A percentile compares a stretch with the other conserved stretches of the same genome.
Conservation (phyloP, 225 moss, liverwort and hornwort genomes). For the Asterella californica region DNA sequence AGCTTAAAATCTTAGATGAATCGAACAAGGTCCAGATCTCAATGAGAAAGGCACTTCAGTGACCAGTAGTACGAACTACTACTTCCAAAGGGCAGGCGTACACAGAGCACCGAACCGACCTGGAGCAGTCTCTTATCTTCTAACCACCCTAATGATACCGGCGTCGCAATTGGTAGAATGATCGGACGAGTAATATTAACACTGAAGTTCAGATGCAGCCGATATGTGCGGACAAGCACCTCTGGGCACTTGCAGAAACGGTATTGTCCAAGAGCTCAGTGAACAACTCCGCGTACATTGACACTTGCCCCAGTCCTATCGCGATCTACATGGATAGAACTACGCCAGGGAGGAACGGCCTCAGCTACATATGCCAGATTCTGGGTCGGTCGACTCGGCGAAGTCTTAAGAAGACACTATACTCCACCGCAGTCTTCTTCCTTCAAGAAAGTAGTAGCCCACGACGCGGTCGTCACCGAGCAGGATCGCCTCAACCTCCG, state of each 20-base stretch:
- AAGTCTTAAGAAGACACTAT: not conserved
- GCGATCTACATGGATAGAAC: constrained; percentile 17
- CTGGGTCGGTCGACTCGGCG: not conserved
- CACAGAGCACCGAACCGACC: constrained; percentile 5
- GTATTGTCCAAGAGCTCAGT: not conserved
- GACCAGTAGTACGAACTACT: not conserved
- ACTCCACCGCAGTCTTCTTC: not conserved
- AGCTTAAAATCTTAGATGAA: too few species aligned
- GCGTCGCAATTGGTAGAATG: not conserved
- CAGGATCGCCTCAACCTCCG: constrained; percentile 1
- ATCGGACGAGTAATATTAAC: not conserved
- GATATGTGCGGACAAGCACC: not conserved
- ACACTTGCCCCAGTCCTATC: constrained; percentile 11
- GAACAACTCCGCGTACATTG: constrained; percentile 12
- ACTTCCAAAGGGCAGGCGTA: not conserved
- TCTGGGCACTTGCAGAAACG: not conserved
- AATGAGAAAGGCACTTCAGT: not conserved
- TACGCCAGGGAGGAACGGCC: not conserved
- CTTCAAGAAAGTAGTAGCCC: not conserved
- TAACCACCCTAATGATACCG: constrained; percentile 2
- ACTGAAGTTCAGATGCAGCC: constrained; percentile 4
- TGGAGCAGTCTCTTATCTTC: constrained; percentile 4
- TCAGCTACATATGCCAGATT: not conserved
- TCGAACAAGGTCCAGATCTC: too few species aligned
- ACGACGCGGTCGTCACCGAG: not conserved